phyloP scores from a whole-genome alignment of 805 yeast genomes.

The Candida ulmi region DNA sequence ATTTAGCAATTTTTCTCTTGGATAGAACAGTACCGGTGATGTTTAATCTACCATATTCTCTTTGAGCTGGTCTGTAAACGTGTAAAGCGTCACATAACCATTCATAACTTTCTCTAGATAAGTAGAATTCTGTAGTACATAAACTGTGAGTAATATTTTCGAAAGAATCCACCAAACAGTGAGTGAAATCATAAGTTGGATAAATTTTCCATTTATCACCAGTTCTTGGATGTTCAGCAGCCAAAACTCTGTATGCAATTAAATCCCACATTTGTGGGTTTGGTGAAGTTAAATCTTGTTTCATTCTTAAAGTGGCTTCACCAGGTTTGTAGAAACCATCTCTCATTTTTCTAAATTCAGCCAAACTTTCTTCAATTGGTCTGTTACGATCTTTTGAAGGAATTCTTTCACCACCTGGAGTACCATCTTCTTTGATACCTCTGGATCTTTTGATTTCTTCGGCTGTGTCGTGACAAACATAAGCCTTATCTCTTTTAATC shows the following conservation, averaged over 20 bases:
- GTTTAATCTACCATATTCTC: slow-evolving; percentile 96
- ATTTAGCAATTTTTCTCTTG: slow-evolving; percentile 91
- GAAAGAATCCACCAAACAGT: slow-evolving; percentile 96
- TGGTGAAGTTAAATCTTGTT: slow-evolving; percentile 83
- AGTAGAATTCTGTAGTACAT: slow-evolving; percentile 91
- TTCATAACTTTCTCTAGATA: slow-evolving; percentile 93
- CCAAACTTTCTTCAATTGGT: slow-evolving; percentile 67
- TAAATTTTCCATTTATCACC: slow-evolving; percentile 97
- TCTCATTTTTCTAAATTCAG: slow-evolving; percentile 84
- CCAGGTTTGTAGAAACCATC: slow-evolving; percentile 87
- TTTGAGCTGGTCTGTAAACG: slow-evolving; percentile 96
- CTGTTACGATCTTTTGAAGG: slow-evolving; percentile 75
- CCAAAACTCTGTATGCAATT: slow-evolving; percentile 90
- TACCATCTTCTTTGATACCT: slow-evolving; percentile 88
- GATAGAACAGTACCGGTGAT: slow-evolving; percentile 92
- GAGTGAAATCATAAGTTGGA: slow-evolving; percentile 98
- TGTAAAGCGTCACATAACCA: slow-evolving; percentile 96
- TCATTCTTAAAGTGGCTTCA: slow-evolving; percentile 94
- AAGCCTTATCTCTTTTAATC: slow-evolving; percentile 67
- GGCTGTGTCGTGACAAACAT: slow-evolving; percentile 89
- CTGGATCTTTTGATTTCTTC: slow-evolving; percentile 88
- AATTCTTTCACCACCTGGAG: slow-evolving; percentile 87
- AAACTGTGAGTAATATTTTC: slow-evolving; percentile 94
- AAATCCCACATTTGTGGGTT: slow-evolving; percentile 99
- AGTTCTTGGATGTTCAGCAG: slow-evolving; percentile 93